Evolutionary conservation across 352 stramenopile species (phyloP).

Genomic region (Phytophthora pini): DNA sequence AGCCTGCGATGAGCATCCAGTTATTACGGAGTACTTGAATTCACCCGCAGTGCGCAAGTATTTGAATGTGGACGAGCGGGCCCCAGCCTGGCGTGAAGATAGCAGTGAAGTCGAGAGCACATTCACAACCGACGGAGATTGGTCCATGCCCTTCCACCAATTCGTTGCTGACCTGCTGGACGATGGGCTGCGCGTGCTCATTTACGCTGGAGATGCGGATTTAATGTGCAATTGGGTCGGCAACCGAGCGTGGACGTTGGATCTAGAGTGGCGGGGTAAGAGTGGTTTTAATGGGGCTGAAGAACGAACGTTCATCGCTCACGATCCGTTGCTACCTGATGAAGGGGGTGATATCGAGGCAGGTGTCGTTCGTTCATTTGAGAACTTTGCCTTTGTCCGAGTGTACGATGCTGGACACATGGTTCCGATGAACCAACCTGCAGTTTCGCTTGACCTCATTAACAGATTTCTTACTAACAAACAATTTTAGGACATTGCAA

Average conservation of each 20-base stretch:
- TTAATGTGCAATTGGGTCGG: constrained; percentile 97
- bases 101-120: constrained; percentile 89
- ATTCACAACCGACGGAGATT: constrained; percentile 86
- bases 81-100: constrained; percentile 79
- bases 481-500: constrained; percentile 17
- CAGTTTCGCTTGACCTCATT: constrained; percentile 51
- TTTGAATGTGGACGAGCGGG: constrained; percentile 42
- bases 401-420: constrained; percentile 64
- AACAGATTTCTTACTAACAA: constrained; percentile 55
- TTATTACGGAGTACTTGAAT: constrained; percentile 71
- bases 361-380: constrained; percentile 44
- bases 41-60: constrained; percentile 35
- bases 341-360: constrained; percentile 20
- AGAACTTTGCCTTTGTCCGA: constrained; percentile 59
- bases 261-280: constrained; percentile 90
- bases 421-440: constrained; percentile 60
- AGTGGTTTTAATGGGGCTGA: constrained; percentile 71
- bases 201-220: constrained; percentile 96
- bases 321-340: constrained; percentile 34
- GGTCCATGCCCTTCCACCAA: constrained; percentile 92
- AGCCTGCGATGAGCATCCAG: constrained; percentile 54
- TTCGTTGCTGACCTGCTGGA: constrained; percentile 88
- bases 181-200: constrained; percentile 75
- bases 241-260: constrained; percentile 92
- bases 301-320: constrained; percentile 39